Conservation (phyloP, 2,329 filamentous ascomycete species). For the Aspergillus luchuensis region DNA sequence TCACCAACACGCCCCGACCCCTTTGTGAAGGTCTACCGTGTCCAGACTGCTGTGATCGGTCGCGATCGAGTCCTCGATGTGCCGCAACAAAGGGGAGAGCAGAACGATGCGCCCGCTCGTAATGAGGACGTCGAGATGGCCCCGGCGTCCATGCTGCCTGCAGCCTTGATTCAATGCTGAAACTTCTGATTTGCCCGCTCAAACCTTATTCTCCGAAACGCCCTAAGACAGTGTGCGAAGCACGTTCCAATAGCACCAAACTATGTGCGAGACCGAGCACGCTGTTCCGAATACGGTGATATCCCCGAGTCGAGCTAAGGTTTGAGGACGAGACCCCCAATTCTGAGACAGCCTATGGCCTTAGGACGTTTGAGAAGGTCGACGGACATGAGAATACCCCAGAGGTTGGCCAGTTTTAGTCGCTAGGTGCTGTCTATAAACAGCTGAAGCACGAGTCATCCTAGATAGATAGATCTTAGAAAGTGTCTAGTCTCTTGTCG, state of each 20-base stretch:
- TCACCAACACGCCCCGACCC: constrained; percentile 2
- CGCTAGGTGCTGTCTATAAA: constrained; percentile 3
- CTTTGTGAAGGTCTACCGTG: constrained; percentile 2
- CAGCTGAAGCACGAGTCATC: constrained; percentile 7
- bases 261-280: constrained; percentile 8
- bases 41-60: constrained; percentile 4
- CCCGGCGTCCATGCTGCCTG: constrained; percentile 7
- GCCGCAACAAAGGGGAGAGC: neutral
- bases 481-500: neutral
- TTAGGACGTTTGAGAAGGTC: constrained; percentile 10
- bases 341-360: constrained; percentile 13
- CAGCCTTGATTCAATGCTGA: constrained; percentile 12
- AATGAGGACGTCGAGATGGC: constrained; percentile 1
- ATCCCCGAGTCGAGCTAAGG: constrained; percentile 22
- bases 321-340: constrained; percentile 19
- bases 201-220: constrained; percentile 20
- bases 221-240: constrained; percentile 15
- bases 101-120: neutral
- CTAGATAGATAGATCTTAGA: neutral
- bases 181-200: constrained; percentile 14
- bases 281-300: constrained; percentile 27
- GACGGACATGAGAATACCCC: neutral
- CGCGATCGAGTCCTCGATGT: neutral
- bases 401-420: constrained; percentile 3
- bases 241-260: constrained; percentile 16